Conservation (phyloP, 2,329 filamentous ascomycete genomes). For the Arthrocladium fulminans region DNA sequence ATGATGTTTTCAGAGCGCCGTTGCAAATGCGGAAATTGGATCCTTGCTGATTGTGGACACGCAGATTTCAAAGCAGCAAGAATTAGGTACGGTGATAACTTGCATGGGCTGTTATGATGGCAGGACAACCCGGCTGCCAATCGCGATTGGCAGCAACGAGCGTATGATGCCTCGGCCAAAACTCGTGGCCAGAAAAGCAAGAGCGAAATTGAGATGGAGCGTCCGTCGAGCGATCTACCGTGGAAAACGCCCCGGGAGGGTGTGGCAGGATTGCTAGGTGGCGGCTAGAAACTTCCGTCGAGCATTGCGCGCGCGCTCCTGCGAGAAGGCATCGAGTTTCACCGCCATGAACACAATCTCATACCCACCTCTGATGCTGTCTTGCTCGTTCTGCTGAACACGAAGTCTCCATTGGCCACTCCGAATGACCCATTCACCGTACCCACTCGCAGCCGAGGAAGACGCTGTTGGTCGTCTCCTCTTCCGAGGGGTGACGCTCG, state of each 20-base stretch:
- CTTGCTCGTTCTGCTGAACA: slow-evolving; percentile 44
- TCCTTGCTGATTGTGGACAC: no score
- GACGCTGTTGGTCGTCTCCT: not conserved
- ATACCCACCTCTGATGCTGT: slow-evolving; percentile 41
- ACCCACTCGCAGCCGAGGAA: not conserved
- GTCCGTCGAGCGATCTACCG: no score
- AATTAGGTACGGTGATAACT: no score
- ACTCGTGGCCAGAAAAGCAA: no score
- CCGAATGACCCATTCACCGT: slow-evolving; percentile 50
- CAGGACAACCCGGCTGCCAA: no score
- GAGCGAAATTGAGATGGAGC: not conserved
- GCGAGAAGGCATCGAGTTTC: slow-evolving; percentile 63
- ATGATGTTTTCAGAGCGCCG: no score
- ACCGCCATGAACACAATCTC: slow-evolving; percentile 69
- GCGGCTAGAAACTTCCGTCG: slow-evolving; percentile 52
- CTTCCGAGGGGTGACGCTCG: not conserved
- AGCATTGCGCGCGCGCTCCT: slow-evolving; percentile 58
- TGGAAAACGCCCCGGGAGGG: no score
- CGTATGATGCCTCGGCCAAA: no score
- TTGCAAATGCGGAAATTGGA: no score
- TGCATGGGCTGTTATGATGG: no score
- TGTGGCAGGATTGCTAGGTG: slow-evolving; percentile 11
- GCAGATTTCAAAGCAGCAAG: no score
- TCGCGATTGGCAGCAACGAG: no score
- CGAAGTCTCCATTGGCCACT: slow-evolving; percentile 64